These are phyloP conservation scores for Lactarius vividus DNA, from an alignment of 768 basidiomycete species.

Conservation along the genomic window DNA sequence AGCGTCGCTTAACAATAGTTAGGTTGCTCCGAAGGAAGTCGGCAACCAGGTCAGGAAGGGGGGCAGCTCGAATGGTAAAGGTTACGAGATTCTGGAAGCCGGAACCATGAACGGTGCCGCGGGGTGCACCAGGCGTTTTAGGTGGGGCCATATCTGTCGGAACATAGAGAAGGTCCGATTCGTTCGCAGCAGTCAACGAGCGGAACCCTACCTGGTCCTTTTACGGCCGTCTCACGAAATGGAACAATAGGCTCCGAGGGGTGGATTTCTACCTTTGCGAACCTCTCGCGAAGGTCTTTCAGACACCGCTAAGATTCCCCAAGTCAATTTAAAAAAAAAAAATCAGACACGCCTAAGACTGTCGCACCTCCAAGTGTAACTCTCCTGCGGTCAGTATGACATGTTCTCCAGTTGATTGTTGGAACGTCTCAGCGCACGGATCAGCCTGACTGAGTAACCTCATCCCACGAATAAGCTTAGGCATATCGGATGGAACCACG, in stretches of 20 bases:
- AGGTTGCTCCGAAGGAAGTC: slow-evolving; percentile 79
- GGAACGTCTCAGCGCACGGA: slow-evolving; percentile 96
- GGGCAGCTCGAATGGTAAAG: slow-evolving; percentile 80
- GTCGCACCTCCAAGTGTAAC: slow-evolving; percentile 83
- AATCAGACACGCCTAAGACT: neutral
- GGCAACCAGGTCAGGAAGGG: slow-evolving; percentile 68
- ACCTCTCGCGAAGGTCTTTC: slow-evolving; percentile 93
- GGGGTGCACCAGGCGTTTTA: slow-evolving; percentile 62
- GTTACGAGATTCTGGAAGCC: slow-evolving; percentile 69
- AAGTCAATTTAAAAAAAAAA: neutral
- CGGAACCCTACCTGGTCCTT: slow-evolving; percentile 55
- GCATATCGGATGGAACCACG: slow-evolving; percentile 76
- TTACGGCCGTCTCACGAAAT: slow-evolving; percentile 92
- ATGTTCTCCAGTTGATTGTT: slow-evolving; percentile 95
- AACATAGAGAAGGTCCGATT: slow-evolving; percentile 5
- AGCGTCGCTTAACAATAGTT: slow-evolving; percentile 56
- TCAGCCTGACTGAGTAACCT: slow-evolving; percentile 91
- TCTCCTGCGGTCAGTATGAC: slow-evolving; percentile 97
- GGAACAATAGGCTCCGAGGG: slow-evolving; percentile 96
- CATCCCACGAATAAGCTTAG: slow-evolving; percentile 81
- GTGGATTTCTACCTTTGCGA: slow-evolving; percentile 90
- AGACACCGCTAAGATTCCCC: slow-evolving; percentile 69
- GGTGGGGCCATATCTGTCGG: slow-evolving; percentile 80
- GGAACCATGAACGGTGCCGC: slow-evolving; percentile 75
- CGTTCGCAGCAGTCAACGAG: neutral